These are phyloP conservation scores for Digitaria exilis DNA, from an alignment of 202 grass and related monocot species.

Conservation along the genomic window DNA sequence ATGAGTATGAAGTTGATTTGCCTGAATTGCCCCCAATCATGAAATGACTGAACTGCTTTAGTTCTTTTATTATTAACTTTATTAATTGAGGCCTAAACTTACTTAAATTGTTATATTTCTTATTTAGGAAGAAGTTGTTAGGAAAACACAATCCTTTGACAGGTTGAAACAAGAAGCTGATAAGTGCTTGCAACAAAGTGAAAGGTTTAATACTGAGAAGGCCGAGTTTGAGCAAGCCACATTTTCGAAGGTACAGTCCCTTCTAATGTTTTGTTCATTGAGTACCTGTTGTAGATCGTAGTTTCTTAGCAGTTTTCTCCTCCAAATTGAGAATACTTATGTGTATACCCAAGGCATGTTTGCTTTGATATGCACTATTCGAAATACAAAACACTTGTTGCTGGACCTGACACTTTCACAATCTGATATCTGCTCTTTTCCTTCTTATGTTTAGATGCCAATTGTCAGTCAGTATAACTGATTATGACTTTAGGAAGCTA, in stretches of 20 bases:
- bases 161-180: conserved; percentile 89
- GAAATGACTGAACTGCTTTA: not conserved
- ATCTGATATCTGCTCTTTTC: not conserved
- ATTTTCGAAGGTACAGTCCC: conserved; percentile 70
- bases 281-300: not conserved
- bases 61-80: too few species aligned
- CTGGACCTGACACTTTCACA: not conserved
- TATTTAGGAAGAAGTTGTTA: conserved; percentile 87
- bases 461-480: not conserved
- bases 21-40: not conserved
- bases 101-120: conserved; percentile 19
- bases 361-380: not conserved
- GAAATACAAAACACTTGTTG: not conserved
- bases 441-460: not conserved
- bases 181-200: conserved; percentile 84
- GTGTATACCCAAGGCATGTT: not conserved
- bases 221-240: conserved; percentile 73
- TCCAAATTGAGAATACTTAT: not conserved
- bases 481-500: not conserved
- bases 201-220: conserved; percentile 70
- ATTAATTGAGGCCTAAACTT: not conserved
- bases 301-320: conserved; percentile 1
- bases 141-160: conserved; percentile 72
- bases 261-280: conserved; percentile 1
- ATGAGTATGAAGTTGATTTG: conserved; percentile 10